Base-by-base conservation (phyloP, 768 basidiomycete genomes). In the Agaricus subrufescens region DNA sequence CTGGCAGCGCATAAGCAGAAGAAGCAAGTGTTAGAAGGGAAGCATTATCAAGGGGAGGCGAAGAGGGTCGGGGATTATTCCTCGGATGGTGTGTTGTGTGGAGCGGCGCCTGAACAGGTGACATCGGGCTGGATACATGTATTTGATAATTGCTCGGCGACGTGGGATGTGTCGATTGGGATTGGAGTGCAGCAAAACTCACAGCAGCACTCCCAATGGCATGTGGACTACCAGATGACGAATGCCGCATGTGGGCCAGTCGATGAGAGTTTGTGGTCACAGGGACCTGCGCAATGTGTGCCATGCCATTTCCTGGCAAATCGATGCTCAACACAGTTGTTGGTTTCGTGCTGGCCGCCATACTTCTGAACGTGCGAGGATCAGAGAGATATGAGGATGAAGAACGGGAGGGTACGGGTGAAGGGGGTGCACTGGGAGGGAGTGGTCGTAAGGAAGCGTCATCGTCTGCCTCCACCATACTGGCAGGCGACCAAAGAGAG, bases 301-400 rank as follows among this genome's bases (percentile, higher is more conserved):
- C 94, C 78, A 94, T 86, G 11, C 89, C 89, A 61, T 85, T 85
- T 6, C 85, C 82, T 45, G 80, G 82, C 26, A 93, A 68, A 64
- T 98, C 95, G 59, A 96, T 83, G 62, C 90, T 93, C n/a, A 97
- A 75, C 26, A 98, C 71, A 0, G 95, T 98, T 4, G 95, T 98
- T 2, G 94, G 95, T 69, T 97, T 97, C 11, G 95, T 98, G 63
- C 89, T 91, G 5, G 89, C 91, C 27, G 87, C 83, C 64, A 87
- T 86, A 65, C 89, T 91, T 63, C 83, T 80, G 70, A 93, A 91
- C 0, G 90, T 92, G 52, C 86, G 81, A 14, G 90, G 81, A 62
- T 90, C 81, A 4, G 91, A 91, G 27, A 91, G 79, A 69, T 91
- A 88, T 1, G 89, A 91, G 0, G 89, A 90, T 1, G 90, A 92